phyloP scores from a whole-genome alignment of 768 basidiomycete genomes.

The Gelatoporia subvermispora region DNA sequence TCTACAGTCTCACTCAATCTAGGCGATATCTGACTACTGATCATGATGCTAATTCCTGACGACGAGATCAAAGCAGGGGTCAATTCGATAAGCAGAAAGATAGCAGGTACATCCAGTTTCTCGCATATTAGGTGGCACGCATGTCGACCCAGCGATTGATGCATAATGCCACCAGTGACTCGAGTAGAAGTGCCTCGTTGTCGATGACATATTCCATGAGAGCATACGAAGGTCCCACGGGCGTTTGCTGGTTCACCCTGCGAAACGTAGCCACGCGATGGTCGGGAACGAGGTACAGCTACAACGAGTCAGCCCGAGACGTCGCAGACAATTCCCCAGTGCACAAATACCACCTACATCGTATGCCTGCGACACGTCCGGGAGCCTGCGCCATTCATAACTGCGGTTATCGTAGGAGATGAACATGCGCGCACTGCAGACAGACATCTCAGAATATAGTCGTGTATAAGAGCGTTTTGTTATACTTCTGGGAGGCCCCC shows the following conservation, averaged over 20 bases:
- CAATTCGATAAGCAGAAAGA: too few relatives aligned
- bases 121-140: conserved; percentile 41
- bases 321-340: not conserved
- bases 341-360: too few relatives aligned
- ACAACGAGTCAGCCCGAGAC: conserved; percentile 34
- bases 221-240: conserved; percentile 61
- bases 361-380: conserved; percentile 46
- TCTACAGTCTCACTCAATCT: too few relatives aligned
- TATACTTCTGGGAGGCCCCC: conserved; percentile 48
- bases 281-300: conserved; percentile 30
- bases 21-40: too few relatives aligned
- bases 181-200: conserved; percentile 54
- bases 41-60: too few relatives aligned
- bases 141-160: conserved; percentile 74
- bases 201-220: conserved; percentile 60
- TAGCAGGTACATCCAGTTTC: too few relatives aligned
- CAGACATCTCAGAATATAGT: conserved; percentile 12
- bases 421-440: conserved; percentile 55
- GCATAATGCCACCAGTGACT: conserved; percentile 60
- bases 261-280: conserved; percentile 53
- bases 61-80: too few relatives aligned
- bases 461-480: conserved; percentile 4
- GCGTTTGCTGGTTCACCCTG: conserved; percentile 45
- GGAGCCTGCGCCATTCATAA: conserved; percentile 63
- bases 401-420: conserved; percentile 46